Base-by-base conservation (phyloP, 495 filamentous ascomycete genomes). In the Annulohypoxylon nitens region DNA sequence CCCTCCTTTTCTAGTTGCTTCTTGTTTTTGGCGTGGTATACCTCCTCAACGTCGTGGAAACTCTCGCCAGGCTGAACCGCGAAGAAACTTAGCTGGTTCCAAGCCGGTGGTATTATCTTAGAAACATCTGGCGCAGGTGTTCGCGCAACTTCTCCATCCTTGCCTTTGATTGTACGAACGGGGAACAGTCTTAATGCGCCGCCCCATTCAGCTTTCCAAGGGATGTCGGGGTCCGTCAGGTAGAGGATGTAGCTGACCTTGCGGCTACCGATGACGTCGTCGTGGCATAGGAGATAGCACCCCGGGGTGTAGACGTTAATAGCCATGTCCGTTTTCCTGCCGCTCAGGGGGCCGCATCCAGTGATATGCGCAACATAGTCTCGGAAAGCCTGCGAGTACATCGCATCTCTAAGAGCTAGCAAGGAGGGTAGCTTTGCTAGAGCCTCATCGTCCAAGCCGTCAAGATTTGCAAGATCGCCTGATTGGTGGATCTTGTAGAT, bases 401-500 rank as follows among this genome's bases (percentile, higher is more conserved):
- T 84, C 8, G 94, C 93, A 84, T 98, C 93, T 78, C 96, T 92
- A 26, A 98, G 90, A 71, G 89, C 88, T 61, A 97, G 88, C 2
- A 99, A 85, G 9, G 93, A 94, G 0, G 96, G 96, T 39, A 99
- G 85, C 61, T 91, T 92, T 36, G 90, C 88, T 50, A 97, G 85
- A 34, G 94, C 92, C 0, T 91, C 88, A 76, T 93, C 89, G 61
- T 97, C 93, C 6, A 99, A 86, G 4, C 96, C 96, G 81, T 97
- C 94, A 48, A 99, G 90, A 79, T 99, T 99, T 8, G 96, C 97
- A 16, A 99, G 86, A 78, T 99, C 96, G 62, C 96, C 96, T 33
- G 95, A 98, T 82, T 98, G 96, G 86, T 98, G 95, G 79, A 98
- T 98, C 81, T 96, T 97, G 86, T 99, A 99, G 82, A 99, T 98